Base-by-base conservation (phyloP, 192 early-diverging fungal species). In the Geosiphon pyriformis region DNA sequence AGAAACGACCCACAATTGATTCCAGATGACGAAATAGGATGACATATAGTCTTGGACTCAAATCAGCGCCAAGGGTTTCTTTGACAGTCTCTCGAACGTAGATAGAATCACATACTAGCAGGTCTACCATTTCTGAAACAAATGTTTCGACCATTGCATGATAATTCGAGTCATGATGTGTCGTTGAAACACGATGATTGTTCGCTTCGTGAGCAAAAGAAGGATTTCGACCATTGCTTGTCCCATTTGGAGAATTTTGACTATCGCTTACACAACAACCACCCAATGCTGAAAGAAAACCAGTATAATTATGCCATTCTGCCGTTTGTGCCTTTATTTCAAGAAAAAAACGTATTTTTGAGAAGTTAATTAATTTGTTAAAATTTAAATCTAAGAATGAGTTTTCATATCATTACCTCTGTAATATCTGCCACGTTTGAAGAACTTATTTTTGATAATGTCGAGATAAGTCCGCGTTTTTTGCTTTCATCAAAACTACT, bases 301-400 rank as follows among this genome's bases (percentile, higher is more conserved):
- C 89, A 4, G 89, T 90, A 70, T 90, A 91, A 61, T 92, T 90
- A 56, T 83, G 78, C 88, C 92, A 91, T 51, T 92, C 88, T 7
- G 84, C 71, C 15, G 72, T 72, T 2, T 63, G 70, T 3, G 72
- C 59, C 54, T 73, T 65, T 48, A 61, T 59, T 0, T 25, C 46
- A 29, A 17, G 42, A 62, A n/a, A n/a, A n/a, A n/a, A n/a, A n/a
- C n/a, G n/a, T n/a, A n/a, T n/a, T n/a, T n/a, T n/a, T n/a, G n/a
- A n/a, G n/a, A n/a, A n/a, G n/a, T n/a, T n/a, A n/a, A n/a, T n/a
- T n/a, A n/a, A n/a, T n/a, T n/a, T n/a, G n/a, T n/a, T n/a, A n/a
- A n/a, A n/a, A n/a, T n/a, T n/a, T n/a, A n/a, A n/a, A n/a, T n/a
- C n/a, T n/a, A n/a, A n/a, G n/a, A n/a, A n/a, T n/a, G n/a, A n/a